phyloP scores from a whole-genome alignment of 768 basidiomycete species.

The Kwoniella sp. region DNA sequence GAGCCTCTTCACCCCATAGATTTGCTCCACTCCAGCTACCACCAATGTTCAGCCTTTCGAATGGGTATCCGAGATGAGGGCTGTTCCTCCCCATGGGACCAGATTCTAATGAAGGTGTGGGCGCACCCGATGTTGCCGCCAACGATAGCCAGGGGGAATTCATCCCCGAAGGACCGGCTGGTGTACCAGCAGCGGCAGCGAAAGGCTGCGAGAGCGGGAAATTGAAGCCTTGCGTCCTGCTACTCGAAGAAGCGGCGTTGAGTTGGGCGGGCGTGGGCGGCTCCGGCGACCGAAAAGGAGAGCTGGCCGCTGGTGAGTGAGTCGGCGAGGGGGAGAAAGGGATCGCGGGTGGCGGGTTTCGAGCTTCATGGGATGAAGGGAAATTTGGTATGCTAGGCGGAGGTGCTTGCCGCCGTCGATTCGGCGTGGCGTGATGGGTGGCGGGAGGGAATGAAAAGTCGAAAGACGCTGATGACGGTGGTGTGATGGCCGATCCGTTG shows the following conservation, averaged over 20 bases:
- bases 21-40: slow-evolving; percentile 49
- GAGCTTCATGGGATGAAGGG: slow-evolving; percentile 26
- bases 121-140: slow-evolving; percentile 49
- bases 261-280: slow-evolving; percentile 8
- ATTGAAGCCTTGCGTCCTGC: slow-evolving; percentile 9
- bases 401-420: slow-evolving; percentile 30
- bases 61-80: slow-evolving; percentile 54
- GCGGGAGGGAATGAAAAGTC: slow-evolving; percentile 19
- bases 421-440: slow-evolving; percentile 8
- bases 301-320: slow-evolving; percentile 28
- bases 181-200: slow-evolving; percentile 2
- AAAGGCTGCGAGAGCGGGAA: slow-evolving; percentile 13
- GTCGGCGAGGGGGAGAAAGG: slow-evolving; percentile 36
- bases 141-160: slow-evolving; percentile 49
- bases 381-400: slow-evolving; percentile 40
- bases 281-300: slow-evolving; percentile 34
- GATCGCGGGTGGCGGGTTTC: slow-evolving; percentile 20
- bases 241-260: slow-evolving; percentile 3
- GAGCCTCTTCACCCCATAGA: slow-evolving; percentile 32
- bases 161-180: background rate
- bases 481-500: slow-evolving; percentile 8
- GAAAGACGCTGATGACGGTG: slow-evolving; percentile 23
- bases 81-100: slow-evolving; percentile 42
- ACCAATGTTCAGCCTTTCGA: slow-evolving; percentile 51
- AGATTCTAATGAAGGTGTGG: slow-evolving; percentile 49